Evolutionary conservation across 2,329 filamentous ascomycete genomes (phyloP).

Genomic region (Dendryphion nanum): DNA sequence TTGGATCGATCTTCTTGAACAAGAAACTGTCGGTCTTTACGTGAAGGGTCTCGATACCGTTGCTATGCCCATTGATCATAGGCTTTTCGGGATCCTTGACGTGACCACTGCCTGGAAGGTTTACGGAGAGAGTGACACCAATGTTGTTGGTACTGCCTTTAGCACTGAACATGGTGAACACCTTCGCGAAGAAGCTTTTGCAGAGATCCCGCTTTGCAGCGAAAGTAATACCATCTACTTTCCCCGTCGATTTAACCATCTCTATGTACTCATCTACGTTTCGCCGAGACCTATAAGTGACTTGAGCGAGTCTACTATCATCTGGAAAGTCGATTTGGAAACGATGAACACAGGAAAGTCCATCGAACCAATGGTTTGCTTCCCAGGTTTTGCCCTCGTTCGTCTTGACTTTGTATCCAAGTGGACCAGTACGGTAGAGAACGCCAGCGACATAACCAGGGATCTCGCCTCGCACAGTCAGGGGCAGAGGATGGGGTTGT

Average conservation of each 20-base stretch:
- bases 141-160: constrained; percentile 53
- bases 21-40: constrained; percentile 59
- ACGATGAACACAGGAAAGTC: constrained; percentile 67
- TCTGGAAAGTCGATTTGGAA: constrained; percentile 62
- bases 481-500: constrained; percentile 62
- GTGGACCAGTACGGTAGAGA: constrained; percentile 73
- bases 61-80: constrained; percentile 26
- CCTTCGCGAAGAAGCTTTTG: constrained; percentile 68
- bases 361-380: constrained; percentile 79
- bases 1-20: constrained; percentile 64
- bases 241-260: constrained; percentile 60
- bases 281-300: constrained; percentile 70
- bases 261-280: constrained; percentile 65
- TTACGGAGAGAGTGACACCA: constrained; percentile 63
- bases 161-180: constrained; percentile 60
- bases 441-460: constrained; percentile 69
- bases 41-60: constrained; percentile 51
- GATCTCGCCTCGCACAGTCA: constrained; percentile 64
- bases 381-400: constrained; percentile 57
- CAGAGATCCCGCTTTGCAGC: constrained; percentile 73
- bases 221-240: constrained; percentile 60
- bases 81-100: constrained; percentile 8
- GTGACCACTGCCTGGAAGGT: constrained; percentile 56
- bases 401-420: constrained; percentile 62
- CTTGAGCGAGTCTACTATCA: constrained; percentile 38